Base-by-base conservation (phyloP, 345 rosid species). In the Syzygium aromaticum region DNA sequence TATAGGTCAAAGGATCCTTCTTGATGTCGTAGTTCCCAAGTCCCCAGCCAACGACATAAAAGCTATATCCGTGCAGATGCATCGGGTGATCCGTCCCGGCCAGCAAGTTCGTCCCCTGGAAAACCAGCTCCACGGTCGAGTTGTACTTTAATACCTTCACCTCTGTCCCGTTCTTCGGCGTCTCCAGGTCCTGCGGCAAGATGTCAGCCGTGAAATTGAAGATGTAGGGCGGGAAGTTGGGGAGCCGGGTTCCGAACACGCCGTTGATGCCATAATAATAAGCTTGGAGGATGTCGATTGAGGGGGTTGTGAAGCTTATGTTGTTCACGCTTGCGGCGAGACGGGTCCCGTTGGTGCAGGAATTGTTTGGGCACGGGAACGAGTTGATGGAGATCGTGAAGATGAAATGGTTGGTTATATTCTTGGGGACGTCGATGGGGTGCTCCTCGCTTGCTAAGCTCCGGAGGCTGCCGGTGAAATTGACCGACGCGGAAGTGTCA, bases 291-390 rank as follows among this genome's bases (percentile, higher is more conserved):
- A 94, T 86, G 64, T 90, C 92, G 6, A 86, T 87, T 5, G 86
- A 38, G 2, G 93, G 93, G 11, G 53, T 15, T 15, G 16, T 51
- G 57, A 91, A 92, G 88, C 94, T 94, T 9, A 93, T 85, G 85
- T 94, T 94, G 64, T 92, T 94, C 86, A 93, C 51, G 52, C 94
- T 92, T 7, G 95, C 92, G 7, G 91, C 77, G 6, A 92, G 82
- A 40, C 87, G 86, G 54, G 52, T n/a, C 7, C 89, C 91, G 19
- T 52, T 21, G 1, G 92, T 22, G 51, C 91, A 92, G 10, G 92
- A 86, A 17, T 85, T 73, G 10, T 85, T 54, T 0, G 77, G 63
- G n/a, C 95, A 93, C 4, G 92, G 90, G 46, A 89, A 40, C 8
- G 91, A 77, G 89, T 92, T 90, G 30, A 90, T 52, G 16, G 91